phyloP scores from a whole-genome alignment of 257 asterid species.

The Prunella vulgaris region DNA sequence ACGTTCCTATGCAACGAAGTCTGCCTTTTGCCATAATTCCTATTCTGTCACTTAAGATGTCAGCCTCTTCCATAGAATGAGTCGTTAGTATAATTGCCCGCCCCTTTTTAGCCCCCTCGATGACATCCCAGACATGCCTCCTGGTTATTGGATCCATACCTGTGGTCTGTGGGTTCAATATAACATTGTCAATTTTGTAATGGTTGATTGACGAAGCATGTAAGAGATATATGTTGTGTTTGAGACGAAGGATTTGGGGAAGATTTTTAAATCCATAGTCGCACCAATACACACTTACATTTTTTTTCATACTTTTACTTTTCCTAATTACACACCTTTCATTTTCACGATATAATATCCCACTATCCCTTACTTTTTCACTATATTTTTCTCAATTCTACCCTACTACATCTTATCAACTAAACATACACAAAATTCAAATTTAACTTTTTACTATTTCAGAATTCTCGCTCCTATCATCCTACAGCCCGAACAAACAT shows the following conservation, averaged over 20 bases:
- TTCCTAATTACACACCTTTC: too few species aligned
- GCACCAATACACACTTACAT: too few species aligned
- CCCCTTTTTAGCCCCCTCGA: conserved; percentile 81
- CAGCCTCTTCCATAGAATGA: conserved; percentile 99
- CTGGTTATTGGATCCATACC: conserved; percentile 97
- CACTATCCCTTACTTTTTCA: too few species aligned
- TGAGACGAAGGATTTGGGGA: background rate
- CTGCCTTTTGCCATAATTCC: conserved; percentile 98
- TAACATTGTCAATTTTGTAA: conserved; percentile 6
- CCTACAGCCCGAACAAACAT: too few species aligned
- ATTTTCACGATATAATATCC: too few species aligned
- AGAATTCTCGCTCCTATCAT: background rate
- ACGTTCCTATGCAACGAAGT: conserved; percentile 96
- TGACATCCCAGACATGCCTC: conserved; percentile 95
- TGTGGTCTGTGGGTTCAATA: conserved; percentile 56
- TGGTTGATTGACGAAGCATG: conserved; percentile 2
- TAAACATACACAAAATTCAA: too few species aligned
- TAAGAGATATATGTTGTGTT: background rate
- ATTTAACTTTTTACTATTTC: too few species aligned
- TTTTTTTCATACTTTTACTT: too few species aligned
- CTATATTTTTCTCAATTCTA: too few species aligned
- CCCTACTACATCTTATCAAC: too few species aligned
- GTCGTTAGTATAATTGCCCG: conserved; percentile 89
- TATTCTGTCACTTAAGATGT: conserved; percentile 79
- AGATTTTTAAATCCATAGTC: background rate